A percentile compares a stretch with the other conserved stretches of the same genome.
phyloP scores from a whole-genome alignment of 1,139 yeast species.

The Blastobotrys proliferans region DNA sequence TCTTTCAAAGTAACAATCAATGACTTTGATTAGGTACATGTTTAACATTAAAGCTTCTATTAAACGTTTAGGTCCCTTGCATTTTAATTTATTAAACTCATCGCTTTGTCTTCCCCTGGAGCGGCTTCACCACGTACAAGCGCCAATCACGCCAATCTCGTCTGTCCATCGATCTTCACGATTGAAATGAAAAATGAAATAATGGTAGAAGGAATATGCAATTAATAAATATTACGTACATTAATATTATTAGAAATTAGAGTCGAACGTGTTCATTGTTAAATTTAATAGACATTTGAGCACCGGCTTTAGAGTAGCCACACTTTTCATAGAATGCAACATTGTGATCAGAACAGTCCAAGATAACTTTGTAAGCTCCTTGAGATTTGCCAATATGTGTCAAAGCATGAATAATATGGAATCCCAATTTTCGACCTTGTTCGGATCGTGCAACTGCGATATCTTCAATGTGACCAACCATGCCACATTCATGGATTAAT shows the following conservation, averaged over 20 bases:
- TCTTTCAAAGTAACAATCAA: too few relatives aligned
- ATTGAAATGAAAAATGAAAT: not conserved
- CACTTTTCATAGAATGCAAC: constrained; percentile 88
- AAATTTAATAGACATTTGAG: constrained; percentile 56
- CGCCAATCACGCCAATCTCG: too few relatives aligned
- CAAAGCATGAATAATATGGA: constrained; percentile 57
- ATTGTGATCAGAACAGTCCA: constrained; percentile 83
- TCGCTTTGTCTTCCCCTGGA: constrained; percentile 5
- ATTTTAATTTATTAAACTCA: too few relatives aligned
- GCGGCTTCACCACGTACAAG: constrained; percentile 3
- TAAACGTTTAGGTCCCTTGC: too few relatives aligned
- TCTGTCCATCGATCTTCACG: not conserved
- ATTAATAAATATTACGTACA: not conserved
- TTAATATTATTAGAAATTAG: constrained; percentile 4
- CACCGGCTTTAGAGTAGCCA: constrained; percentile 52
- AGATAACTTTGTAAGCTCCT: constrained; percentile 83
- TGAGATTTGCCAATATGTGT: constrained; percentile 51
- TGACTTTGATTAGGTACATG: too few relatives aligned
- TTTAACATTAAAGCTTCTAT: too few relatives aligned
- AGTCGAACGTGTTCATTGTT: constrained; percentile 14
- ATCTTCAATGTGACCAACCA: constrained; percentile 93
- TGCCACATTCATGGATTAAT: constrained; percentile 66
- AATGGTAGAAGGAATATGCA: too few relatives aligned
- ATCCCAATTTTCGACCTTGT: constrained; percentile 83
- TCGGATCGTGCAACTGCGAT: constrained; percentile 72